Conservation (phyloP, 2,329 filamentous ascomycete genomes). For the Cladobotryum protrusum region DNA sequence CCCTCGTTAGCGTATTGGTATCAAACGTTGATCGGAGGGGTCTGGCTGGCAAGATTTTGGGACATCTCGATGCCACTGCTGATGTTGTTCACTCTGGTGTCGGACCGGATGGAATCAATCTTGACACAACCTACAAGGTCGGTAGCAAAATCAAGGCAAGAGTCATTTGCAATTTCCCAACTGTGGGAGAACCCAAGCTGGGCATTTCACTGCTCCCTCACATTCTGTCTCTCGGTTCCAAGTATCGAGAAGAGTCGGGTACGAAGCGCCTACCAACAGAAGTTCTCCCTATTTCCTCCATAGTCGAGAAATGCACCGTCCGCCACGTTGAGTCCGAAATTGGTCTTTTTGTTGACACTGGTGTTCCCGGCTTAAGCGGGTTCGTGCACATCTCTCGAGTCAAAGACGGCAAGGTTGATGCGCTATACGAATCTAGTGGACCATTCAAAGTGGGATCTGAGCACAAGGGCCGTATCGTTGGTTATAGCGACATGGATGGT, state of each 20-base stretch:
- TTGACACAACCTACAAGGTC: constrained; percentile 73
- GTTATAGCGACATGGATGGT: constrained; percentile 83
- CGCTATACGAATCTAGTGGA: constrained; percentile 68
- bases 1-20: constrained; percentile 78
- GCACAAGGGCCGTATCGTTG: constrained; percentile 75
- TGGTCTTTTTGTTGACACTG: constrained; percentile 73
- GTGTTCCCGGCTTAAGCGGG: constrained; percentile 58
- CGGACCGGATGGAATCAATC: constrained; percentile 60
- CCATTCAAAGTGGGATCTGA: constrained; percentile 70
- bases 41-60: constrained; percentile 86
- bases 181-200: constrained; percentile 71
- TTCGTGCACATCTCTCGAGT: constrained; percentile 95
- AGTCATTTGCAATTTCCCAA: constrained; percentile 81
- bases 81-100: constrained; percentile 84
- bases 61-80: constrained; percentile 82
- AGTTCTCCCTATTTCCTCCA: constrained; percentile 63
- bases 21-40: constrained; percentile 69
- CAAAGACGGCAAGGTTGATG: constrained; percentile 83
- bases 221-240: constrained; percentile 56
- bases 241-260: constrained; percentile 29
- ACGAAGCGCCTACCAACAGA: constrained; percentile 47
- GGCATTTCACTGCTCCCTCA: constrained; percentile 88
- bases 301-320: constrained; percentile 72
- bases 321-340: constrained; percentile 72
- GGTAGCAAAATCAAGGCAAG: constrained; percentile 80